Evolutionary conservation across 2,329 filamentous ascomycete species (phyloP).

Genomic region (Alternaria sp.): DNA sequence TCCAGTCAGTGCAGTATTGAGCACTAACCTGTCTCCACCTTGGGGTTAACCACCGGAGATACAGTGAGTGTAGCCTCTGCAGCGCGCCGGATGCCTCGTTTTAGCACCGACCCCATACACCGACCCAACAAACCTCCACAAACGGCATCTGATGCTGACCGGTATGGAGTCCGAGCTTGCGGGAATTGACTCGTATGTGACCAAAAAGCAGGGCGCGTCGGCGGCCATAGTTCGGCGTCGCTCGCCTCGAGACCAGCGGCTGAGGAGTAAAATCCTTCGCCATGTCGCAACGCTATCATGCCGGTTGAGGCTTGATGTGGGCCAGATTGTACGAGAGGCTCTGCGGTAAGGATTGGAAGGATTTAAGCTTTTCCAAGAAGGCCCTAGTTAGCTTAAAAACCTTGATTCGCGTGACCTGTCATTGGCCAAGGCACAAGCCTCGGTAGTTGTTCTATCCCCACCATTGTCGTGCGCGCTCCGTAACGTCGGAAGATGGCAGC

Average conservation of each 20-base stretch:
- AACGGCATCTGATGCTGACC: conserved; percentile 13
- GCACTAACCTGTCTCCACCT: conserved; percentile 14
- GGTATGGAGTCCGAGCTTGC: conserved; percentile 24
- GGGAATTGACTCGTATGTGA: conserved; percentile 16
- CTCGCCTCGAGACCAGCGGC: conserved; percentile 16
- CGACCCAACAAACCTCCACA: conserved; percentile 11
- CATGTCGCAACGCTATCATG: conserved; percentile 21
- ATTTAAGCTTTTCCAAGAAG: conserved; percentile 20
- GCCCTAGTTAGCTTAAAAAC: conserved; percentile 17
- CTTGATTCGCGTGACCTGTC: conserved; percentile 3
- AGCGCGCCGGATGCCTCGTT: conserved; percentile 6
- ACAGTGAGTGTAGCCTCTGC: background rate
- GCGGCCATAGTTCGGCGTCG: conserved; percentile 22
- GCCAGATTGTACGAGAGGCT: conserved; percentile 11
- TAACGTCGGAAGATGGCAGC: conserved; percentile 7
- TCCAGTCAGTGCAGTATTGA: conserved; percentile 12
- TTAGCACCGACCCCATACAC: conserved; percentile 9
- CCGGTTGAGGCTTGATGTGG: conserved; percentile 21
- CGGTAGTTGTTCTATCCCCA: conserved; percentile 10
- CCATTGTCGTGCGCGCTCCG: conserved; percentile 7
- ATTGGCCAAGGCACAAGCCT: conserved; percentile 11
- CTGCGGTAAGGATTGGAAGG: conserved; percentile 16
- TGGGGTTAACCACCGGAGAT: conserved; percentile 22
- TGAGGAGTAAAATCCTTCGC: conserved; percentile 22
- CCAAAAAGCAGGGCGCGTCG: conserved; percentile 5